A percentile compares a stretch with the other conserved stretches of the same genome.
These are phyloP conservation scores for Phaeosphaeria sp. DNA, from an alignment of 2,329 filamentous ascomycete species.

Conservation along the genomic window DNA sequence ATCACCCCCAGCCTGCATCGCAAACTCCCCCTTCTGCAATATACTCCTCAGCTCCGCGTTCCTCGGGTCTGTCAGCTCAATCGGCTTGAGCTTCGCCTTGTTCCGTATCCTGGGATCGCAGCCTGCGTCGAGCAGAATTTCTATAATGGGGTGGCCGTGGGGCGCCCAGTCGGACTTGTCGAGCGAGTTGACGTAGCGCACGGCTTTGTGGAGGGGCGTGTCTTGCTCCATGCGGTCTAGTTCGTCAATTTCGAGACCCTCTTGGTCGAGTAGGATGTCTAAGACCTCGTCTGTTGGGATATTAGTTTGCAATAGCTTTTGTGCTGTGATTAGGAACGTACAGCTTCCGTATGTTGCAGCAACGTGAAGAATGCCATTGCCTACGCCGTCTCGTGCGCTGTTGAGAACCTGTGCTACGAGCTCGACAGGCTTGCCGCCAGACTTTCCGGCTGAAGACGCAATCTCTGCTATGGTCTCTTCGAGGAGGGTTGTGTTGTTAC, in stretches of 20 bases:
- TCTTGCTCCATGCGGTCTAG: slow-evolving; percentile 73
- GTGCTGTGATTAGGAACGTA: slow-evolving; percentile 54
- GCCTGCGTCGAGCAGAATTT: slow-evolving; percentile 84
- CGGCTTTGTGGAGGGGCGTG: slow-evolving; percentile 79
- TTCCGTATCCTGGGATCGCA: slow-evolving; percentile 69
- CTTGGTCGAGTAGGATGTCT: slow-evolving; percentile 82
- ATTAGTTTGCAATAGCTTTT: slow-evolving; percentile 8
- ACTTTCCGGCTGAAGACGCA: slow-evolving; percentile 53
- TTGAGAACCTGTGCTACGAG: slow-evolving; percentile 82
- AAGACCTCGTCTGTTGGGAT: slow-evolving; percentile 72
- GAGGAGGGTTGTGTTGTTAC: slow-evolving; percentile 89
- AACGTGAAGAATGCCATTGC: slow-evolving; percentile 88
- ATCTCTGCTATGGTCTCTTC: slow-evolving; percentile 70
- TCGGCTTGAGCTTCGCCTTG: slow-evolving; percentile 73
- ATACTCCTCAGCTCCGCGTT: slow-evolving; percentile 68
- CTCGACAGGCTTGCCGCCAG: slow-evolving; percentile 60
- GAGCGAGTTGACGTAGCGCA: slow-evolving; percentile 77
- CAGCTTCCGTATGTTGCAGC: slow-evolving; percentile 86
- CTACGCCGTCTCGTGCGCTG: slow-evolving; percentile 81
- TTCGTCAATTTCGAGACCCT: slow-evolving; percentile 84
- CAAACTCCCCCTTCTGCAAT: slow-evolving; percentile 75
- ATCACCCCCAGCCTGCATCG: slow-evolving; percentile 56
- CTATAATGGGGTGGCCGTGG: slow-evolving; percentile 71
- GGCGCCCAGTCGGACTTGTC: slow-evolving; percentile 67
- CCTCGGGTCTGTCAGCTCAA: slow-evolving; percentile 75